These are phyloP conservation scores for Cyberlindnera bimundalis DNA, from an alignment of 805 yeast species.

Conservation along the genomic window DNA sequence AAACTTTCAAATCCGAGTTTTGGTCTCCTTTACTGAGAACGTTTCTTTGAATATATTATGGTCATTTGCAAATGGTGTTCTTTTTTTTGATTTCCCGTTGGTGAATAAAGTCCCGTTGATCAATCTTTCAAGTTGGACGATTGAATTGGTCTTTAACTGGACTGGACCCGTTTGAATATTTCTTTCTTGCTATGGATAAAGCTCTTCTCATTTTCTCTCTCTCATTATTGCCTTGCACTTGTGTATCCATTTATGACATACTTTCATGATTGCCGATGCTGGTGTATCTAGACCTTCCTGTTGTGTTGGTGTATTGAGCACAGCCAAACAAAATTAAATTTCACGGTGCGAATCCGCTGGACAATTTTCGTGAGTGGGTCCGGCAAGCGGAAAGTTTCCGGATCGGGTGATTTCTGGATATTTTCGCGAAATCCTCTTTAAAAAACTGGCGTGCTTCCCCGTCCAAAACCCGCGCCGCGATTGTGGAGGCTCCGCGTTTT, in stretches of 20 bases:
- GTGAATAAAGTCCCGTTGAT: no score
- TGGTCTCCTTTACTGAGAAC: no score
- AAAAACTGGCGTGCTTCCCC: no score
- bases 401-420: slow-evolving; percentile 2
- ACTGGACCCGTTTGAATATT: no score
- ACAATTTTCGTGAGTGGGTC: slow-evolving; percentile 25
- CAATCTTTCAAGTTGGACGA: no score
- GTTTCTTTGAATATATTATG: no score
- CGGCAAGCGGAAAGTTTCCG: slow-evolving; percentile 13
- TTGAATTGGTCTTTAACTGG: no score
- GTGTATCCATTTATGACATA: slow-evolving; percentile 5
- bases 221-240: not conserved
- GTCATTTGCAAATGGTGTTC: no score
- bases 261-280: slow-evolving; percentile 21
- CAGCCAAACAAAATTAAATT: slow-evolving; percentile 21
- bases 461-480: no score
- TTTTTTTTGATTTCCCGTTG: no score
- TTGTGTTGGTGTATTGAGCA: slow-evolving; percentile 2
- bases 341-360: slow-evolving; percentile 13
- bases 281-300: not conserved
- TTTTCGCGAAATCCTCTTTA: slow-evolving; percentile 2
- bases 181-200: slow-evolving; percentile 53
- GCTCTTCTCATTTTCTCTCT: slow-evolving; percentile 87
- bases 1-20: no score
- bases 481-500: no score